A percentile compares a stretch with the other conserved stretches of the same genome.
These are phyloP conservation scores for Pseudogymnoascus sp. DNA, from an alignment of 2,329 filamentous ascomycete genomes.

Conservation along the genomic window DNA sequence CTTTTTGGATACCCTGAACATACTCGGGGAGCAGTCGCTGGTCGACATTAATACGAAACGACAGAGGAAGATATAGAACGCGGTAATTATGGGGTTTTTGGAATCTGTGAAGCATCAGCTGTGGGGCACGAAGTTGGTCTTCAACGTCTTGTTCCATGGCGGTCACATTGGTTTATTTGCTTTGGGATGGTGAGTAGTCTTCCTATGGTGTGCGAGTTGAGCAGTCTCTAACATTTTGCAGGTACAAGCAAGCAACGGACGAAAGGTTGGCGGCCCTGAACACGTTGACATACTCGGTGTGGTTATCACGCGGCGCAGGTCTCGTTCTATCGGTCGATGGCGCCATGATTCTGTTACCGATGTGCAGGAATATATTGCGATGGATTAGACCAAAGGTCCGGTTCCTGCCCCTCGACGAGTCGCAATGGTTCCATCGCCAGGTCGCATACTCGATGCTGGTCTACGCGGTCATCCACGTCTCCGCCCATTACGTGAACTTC, in stretches of 20 bases:
- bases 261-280: slow-evolving; percentile 67
- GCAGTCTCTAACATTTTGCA: slow-evolving; percentile 30
- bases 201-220: slow-evolving; percentile 19
- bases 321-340: slow-evolving; percentile 76
- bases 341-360: slow-evolving; percentile 82
- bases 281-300: slow-evolving; percentile 76
- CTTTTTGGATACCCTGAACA: slow-evolving; percentile 10
- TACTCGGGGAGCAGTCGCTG: slow-evolving; percentile 21
- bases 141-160: slow-evolving; percentile 74
- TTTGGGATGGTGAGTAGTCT: slow-evolving; percentile 61
- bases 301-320: slow-evolving; percentile 90
- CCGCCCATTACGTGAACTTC: slow-evolving; percentile 94
- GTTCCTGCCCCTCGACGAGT: slow-evolving; percentile 91
- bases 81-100: slow-evolving; percentile 21
- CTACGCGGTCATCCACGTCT: slow-evolving; percentile 69
- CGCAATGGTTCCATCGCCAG: slow-evolving; percentile 93
- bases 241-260: slow-evolving; percentile 70
- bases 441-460: slow-evolving; percentile 81
- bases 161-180: slow-evolving; percentile 73
- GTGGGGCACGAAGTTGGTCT: slow-evolving; percentile 61
- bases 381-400: slow-evolving; percentile 77
- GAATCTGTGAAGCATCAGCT: slow-evolving; percentile 51
- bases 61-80: slow-evolving; percentile 12
- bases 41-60: slow-evolving; percentile 19
- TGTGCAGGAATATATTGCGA: slow-evolving; percentile 85